Conservation (phyloP, 2,329 filamentous ascomycete species). For the Pseudogymnoascus sp. region DNA sequence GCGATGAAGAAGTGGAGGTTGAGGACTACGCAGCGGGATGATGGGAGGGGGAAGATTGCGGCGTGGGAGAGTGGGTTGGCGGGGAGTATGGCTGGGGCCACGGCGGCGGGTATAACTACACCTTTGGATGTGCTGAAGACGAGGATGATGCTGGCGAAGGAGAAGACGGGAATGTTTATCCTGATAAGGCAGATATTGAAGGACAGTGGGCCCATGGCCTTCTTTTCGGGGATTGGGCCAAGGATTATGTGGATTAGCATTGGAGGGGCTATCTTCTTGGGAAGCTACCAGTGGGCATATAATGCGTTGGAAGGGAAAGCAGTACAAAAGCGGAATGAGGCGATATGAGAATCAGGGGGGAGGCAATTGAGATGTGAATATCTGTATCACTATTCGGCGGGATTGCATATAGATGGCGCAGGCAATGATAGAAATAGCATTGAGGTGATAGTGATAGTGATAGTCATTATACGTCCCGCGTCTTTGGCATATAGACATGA, state of each 20-base stretch:
- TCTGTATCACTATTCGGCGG: conserved; percentile 5
- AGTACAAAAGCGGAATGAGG: not conserved
- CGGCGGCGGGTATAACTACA: conserved; percentile 83
- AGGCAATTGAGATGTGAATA: not conserved
- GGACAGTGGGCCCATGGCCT: conserved; percentile 57
- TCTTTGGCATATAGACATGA: not conserved
- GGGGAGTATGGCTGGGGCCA: conserved; percentile 73
- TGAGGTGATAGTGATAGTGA: conserved; percentile 3
- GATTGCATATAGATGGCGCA: conserved; percentile 20
- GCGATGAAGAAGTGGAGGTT: conserved; percentile 69
- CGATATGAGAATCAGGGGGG: not conserved
- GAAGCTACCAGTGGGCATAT: conserved; percentile 82
- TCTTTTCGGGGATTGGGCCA: conserved; percentile 72
- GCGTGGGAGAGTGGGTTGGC: conserved; percentile 77
- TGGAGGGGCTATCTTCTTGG: conserved; percentile 89
- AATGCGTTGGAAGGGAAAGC: conserved; percentile 55
- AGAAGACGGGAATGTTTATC: conserved; percentile 50
- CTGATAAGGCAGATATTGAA: conserved; percentile 59
- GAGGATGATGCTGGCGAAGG: conserved; percentile 80
- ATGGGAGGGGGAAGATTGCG: conserved; percentile 41
- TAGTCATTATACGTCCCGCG: not conserved
- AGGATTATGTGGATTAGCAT: conserved; percentile 91
- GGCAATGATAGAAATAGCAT: conserved; percentile 1
- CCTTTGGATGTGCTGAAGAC: conserved; percentile 96
- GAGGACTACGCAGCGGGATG: conserved; percentile 31